Conservation (phyloP, 179 eudicot genomes). For the Gypsophila paniculata region DNA sequence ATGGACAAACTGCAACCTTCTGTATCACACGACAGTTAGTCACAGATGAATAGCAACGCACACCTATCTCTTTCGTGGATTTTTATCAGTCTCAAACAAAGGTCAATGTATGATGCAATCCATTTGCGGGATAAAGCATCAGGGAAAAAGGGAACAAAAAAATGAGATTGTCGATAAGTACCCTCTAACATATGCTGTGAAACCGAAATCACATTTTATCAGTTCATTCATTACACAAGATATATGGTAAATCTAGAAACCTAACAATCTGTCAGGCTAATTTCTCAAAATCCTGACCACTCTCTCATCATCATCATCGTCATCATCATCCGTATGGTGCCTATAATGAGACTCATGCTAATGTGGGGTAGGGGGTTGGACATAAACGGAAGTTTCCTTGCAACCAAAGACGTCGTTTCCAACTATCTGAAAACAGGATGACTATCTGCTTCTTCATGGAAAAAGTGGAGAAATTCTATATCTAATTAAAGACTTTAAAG, state of each 20-base stretch:
- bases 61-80: neutral
- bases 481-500: too few relatives aligned
- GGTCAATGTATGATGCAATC: too few relatives aligned
- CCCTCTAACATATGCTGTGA: neutral
- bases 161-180: too few relatives aligned
- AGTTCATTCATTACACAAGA: neutral
- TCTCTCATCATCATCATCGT: neutral
- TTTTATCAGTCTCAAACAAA: too few relatives aligned
- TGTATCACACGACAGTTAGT: neutral
- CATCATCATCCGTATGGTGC: neutral
- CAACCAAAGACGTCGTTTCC: neutral
- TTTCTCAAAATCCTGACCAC: neutral
- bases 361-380: neutral
- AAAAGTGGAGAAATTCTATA: too few relatives aligned
- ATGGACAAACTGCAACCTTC: neutral
- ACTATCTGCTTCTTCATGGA: too few relatives aligned
- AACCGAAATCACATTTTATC: slow-evolving; percentile 2
- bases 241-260: neutral
- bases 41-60: neutral
- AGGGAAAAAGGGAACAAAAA: too few relatives aligned
- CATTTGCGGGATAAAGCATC: too few relatives aligned
- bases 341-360: neutral
- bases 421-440: too few relatives aligned
- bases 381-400: neutral
- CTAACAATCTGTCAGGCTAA: neutral